Evolutionary conservation across 768 basidiomycete species (phyloP), one percentile per base, ranked within the genome.

Genomic region (Suillus fuscotomentosus): DNA sequence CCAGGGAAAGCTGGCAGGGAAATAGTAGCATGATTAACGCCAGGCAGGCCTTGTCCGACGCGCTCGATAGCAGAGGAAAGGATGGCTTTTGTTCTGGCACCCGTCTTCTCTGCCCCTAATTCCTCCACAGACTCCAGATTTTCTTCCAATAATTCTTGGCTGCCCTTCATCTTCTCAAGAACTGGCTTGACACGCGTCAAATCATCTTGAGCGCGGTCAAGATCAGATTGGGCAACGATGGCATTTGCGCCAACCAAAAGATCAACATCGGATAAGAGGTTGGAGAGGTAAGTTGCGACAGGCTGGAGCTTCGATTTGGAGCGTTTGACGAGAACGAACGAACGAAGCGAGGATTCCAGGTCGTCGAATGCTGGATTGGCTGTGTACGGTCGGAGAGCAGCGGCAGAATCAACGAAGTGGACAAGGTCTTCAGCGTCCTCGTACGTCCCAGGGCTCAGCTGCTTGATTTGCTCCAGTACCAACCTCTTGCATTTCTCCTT

Each of bases 271-370:
- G 88, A 82, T 65, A 99, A 85, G n/a, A 99, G 83, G 72, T 97
- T 89, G 69, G 84, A 84, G 60, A 99, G 85, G 78, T 97, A 99
- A 15, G 94, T 97, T 65, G 91, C 87, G 14, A 89, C 95, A 17
- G 97, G 97, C 27, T 92, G 88, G 51, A 99, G 89, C 79, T 99
- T 99, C 54, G 95, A 97, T 78, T 94, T 94, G n/a, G 91, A 85
- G 34, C 97, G 90, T 80, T 99, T 99, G 78, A 90, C 88, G 66
- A 99, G 88, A 13, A 99, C 95, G 75, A 99, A 99, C 0, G 94
- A 95, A 20, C 97, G 88, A 42, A 99, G 81, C 0, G 92, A 87
- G 11, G 90, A 87, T 76, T 99, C 96, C 66, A 99, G 89, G 71
- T 92, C 88, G 63, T 90, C 89, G 71, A 99, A 98, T 0, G 92